These are phyloP conservation scores for Aristolochia contorta DNA, from an alignment of 164 flowering plant species.

Conservation along the genomic window DNA sequence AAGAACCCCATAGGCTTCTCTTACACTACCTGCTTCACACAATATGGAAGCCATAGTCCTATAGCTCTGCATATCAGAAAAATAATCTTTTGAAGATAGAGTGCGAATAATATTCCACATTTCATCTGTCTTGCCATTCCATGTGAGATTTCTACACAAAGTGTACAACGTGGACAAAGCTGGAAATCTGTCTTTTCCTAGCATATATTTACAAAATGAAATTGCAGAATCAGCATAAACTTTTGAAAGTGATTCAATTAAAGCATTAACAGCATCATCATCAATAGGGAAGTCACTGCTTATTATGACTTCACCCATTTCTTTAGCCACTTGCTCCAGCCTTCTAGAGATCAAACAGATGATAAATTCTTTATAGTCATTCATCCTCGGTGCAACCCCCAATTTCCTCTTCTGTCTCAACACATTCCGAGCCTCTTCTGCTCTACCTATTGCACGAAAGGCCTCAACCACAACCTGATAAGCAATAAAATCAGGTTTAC, in stretches of 20 bases:
- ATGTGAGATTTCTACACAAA: constrained; percentile 58
- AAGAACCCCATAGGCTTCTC: constrained; percentile 65
- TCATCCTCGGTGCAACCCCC: constrained; percentile 78
- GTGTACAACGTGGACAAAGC: constrained; percentile 48
- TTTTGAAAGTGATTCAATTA: constrained; percentile 63
- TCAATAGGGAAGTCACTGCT: constrained; percentile 70
- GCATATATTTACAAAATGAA: constrained; percentile 45
- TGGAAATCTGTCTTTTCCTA: constrained; percentile 46
- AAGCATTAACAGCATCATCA: constrained; percentile 59
- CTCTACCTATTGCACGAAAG: constrained; percentile 29
- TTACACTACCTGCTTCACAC: constrained; percentile 65
- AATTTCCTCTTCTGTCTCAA: constrained; percentile 83
- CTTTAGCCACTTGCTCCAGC: constrained; percentile 53
- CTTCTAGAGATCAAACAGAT: constrained; percentile 50
- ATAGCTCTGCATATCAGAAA: constrained; percentile 52
- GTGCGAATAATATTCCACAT: constrained; percentile 37
- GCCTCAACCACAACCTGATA: constrained; percentile 67
- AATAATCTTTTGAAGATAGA: constrained; percentile 47
- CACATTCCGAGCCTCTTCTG: constrained; percentile 38
- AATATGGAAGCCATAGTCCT: constrained; percentile 52
- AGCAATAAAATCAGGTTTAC: constrained; percentile 92
- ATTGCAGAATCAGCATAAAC: constrained; percentile 45
- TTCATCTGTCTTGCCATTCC: constrained; percentile 41
- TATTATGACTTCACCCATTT: constrained; percentile 59
- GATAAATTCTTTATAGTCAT: constrained; percentile 60